Base-by-base conservation (phyloP, 148 eudicot species). In the Camellia granthamiana region DNA sequence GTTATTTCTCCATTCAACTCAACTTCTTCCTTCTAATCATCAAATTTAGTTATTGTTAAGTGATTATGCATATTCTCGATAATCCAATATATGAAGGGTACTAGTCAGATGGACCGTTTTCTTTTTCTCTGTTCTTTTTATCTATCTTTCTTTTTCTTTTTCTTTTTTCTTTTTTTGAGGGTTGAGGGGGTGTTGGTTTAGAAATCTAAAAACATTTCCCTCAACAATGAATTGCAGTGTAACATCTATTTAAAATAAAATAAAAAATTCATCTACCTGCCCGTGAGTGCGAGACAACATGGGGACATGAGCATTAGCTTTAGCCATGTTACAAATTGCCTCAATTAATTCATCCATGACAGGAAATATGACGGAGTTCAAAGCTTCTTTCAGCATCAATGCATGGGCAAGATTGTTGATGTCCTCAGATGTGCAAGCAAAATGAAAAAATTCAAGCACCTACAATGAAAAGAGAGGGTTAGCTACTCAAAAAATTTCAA, bases 261-360 rank as follows among this genome's bases (percentile, higher is more conserved):
- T 6, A 79, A 60, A 14, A 42, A 6, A 42, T 21, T 66, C 18
- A 44, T 52, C 58, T 88, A 92, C 98, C 95, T 93, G 99, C 70
- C 99, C 99, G 86, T 96, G 99, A 76, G 99, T 96, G 80, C 97
- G 97, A 85, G 99, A 96, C 77, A 96, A 90, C 97, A 96, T 96
- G 74, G 95, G 85, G 85, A 92, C 74, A 52, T 84, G 73, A 44
- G 93, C 97, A 85, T 87, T 81, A 55, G 91, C 86, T 78, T 84
- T 85, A 65, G 99, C 91, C 89, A 92, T 88, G 82, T 76, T 72
- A 84, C 86, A 85, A 56, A 95, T 71, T 76, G 90, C 87, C 60
- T 78, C 75, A 15, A 93, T 89, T 79, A 96, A 79, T 46, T 88
- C 87, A 85, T 96, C 93, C 95, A 88, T 92, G 78, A 80, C 85